Evolutionary conservation across 768 basidiomycete genomes (phyloP).

Genomic region (Hygrocybe punicea): DNA sequence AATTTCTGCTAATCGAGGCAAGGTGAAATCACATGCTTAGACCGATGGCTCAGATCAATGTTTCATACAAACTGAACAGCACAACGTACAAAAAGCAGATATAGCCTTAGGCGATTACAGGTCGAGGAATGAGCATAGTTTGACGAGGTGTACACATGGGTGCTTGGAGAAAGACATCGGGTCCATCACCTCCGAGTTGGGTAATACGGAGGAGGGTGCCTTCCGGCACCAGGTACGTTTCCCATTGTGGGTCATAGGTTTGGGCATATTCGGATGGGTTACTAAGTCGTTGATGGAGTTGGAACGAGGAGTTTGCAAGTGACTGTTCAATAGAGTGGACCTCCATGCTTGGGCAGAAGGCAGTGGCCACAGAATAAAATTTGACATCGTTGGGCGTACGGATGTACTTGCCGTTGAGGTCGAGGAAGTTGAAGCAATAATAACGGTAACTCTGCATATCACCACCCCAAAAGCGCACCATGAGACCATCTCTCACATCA

Average conservation of each 20-base stretch:
- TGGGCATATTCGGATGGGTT: neutral
- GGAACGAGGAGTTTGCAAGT: neutral
- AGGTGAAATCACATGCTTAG: too few species aligned
- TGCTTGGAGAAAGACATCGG: conserved; percentile 11
- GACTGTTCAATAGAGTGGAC: conserved; percentile 15
- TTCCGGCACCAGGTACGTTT: conserved; percentile 13
- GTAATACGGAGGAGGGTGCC: conserved; percentile 16
- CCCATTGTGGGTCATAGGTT: conserved; percentile 14
- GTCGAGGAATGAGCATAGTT: neutral
- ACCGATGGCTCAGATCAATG: too few species aligned
- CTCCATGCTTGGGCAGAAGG: conserved; percentile 9
- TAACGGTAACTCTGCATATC: conserved; percentile 9
- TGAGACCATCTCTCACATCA: conserved; percentile 13
- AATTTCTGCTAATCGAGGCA: too few species aligned
- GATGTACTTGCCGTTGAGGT: conserved; percentile 8
- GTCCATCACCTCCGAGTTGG: conserved; percentile 10
- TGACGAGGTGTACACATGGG: conserved; percentile 10
- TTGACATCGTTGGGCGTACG: conserved; percentile 15
- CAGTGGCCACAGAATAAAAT: conserved; percentile 13
- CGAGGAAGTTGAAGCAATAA: conserved; percentile 11
- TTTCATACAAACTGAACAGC: too few species aligned
- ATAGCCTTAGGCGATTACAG: neutral
- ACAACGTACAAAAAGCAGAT: too few species aligned
- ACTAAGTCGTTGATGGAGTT: conserved; percentile 2
- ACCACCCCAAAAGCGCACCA: conserved; percentile 15